Evolutionary conservation across 345 rosid genomes (phyloP).

Genomic region (Kandelia obovata): DNA sequence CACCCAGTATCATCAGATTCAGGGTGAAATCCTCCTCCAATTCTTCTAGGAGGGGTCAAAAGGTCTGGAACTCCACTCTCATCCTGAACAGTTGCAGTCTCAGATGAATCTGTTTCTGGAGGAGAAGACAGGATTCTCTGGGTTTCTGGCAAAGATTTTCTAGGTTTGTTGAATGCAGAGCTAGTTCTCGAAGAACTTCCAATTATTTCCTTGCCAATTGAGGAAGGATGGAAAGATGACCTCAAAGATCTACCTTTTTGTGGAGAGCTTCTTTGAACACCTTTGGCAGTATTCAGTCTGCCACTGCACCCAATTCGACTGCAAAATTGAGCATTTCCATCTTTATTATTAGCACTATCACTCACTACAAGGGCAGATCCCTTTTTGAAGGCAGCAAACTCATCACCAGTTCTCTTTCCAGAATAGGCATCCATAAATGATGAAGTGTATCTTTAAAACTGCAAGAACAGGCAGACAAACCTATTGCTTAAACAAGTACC

Average conservation of each 20-base stretch:
- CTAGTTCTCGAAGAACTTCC: constrained; percentile 67
- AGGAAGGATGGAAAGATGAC: constrained; percentile 42
- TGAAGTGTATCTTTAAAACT: constrained; percentile 28
- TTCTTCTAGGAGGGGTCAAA: not conserved
- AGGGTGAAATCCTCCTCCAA: constrained; percentile 29
- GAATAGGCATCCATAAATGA: constrained; percentile 69
- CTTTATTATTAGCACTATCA: constrained; percentile 53
- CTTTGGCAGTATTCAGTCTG: constrained; percentile 50
- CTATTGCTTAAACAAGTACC: not conserved
- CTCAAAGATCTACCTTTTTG: constrained; percentile 53
- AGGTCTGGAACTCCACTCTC: constrained; percentile 46
- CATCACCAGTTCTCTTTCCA: constrained; percentile 54
- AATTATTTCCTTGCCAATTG: constrained; percentile 58
- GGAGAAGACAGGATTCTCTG: constrained; percentile 42
- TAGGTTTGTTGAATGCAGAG: constrained; percentile 33
- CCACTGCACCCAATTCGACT: constrained; percentile 63
- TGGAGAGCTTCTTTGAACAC: constrained; percentile 40
- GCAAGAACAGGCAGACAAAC: constrained; percentile 15
- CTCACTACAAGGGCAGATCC: constrained; percentile 52
- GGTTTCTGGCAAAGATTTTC: constrained; percentile 37
- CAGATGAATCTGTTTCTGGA: constrained; percentile 57
- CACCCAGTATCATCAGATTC: constrained; percentile 33
- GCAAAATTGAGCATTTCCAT: constrained; percentile 54
- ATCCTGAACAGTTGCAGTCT: constrained; percentile 54
- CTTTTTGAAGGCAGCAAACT: constrained; percentile 44